Percentiles rank a stretch among this genome's conserved stretches.
phyloP scores from a whole-genome alignment of 371 early-diverging fungal species.

The Fennellomyces sp. region DNA sequence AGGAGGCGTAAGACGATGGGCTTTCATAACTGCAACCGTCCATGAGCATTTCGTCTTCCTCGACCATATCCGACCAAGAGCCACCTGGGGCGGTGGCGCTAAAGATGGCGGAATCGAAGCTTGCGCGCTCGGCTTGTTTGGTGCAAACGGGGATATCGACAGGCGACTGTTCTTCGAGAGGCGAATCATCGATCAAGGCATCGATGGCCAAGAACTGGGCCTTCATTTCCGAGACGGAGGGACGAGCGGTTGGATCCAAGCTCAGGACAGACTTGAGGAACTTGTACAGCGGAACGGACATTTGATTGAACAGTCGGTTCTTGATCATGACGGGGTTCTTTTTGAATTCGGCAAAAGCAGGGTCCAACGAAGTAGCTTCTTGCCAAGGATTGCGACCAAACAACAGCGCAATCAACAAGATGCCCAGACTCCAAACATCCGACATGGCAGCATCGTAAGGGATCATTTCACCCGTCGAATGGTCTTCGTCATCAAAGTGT shows the following conservation, averaged over 20 bases:
- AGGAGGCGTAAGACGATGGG: constrained; percentile 6
- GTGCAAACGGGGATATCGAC: constrained; percentile 25
- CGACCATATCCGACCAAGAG: constrained; percentile 39
- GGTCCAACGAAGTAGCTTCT: constrained; percentile 56
- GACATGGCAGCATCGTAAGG: constrained; percentile 67
- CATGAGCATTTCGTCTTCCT: constrained; percentile 24
- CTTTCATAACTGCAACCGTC: background rate
- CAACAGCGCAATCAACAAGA: constrained; percentile 72
- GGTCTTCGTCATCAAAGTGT: constrained; percentile 45
- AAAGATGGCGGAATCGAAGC: constrained; percentile 45
- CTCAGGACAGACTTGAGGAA: constrained; percentile 33
- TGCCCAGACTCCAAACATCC: constrained; percentile 82
- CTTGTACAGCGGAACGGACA: constrained; percentile 33
- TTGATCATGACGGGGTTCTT: constrained; percentile 47
- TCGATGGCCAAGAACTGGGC: constrained; percentile 19
- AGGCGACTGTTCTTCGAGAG: constrained; percentile 8
- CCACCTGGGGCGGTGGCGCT: constrained; percentile 20
- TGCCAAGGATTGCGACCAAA: constrained; percentile 86
- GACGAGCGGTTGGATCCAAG: constrained; percentile 26
- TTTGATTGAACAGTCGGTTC: constrained; percentile 44
- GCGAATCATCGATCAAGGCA: constrained; percentile 10
- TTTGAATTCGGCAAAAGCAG: constrained; percentile 54
- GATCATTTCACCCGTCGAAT: constrained; percentile 17
- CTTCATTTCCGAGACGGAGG: constrained; percentile 29
- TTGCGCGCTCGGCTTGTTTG: constrained; percentile 20